Conservation (phyloP, 192 early-diverging fungal species). For the Podila horticola region DNA sequence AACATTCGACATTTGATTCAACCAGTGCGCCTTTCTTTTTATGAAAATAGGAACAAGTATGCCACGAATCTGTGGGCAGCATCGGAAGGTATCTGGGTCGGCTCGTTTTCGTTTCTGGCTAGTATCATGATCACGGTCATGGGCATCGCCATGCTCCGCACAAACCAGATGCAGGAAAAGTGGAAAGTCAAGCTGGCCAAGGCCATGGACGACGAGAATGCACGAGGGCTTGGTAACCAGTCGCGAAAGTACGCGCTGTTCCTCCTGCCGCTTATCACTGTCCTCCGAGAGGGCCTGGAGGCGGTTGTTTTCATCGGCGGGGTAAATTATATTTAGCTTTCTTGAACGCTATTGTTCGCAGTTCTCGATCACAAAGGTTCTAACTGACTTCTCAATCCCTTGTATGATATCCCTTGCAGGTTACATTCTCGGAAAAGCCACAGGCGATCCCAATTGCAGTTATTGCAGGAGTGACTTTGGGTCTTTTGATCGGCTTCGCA, state of each 20-base stretch:
- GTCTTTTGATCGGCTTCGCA: constrained; percentile 73
- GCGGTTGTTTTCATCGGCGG: constrained; percentile 90
- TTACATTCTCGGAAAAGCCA: constrained; percentile 69
- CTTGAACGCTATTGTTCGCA: too few relatives aligned
- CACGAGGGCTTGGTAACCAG: constrained; percentile 16
- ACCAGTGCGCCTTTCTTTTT: too few relatives aligned
- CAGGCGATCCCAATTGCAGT: constrained; percentile 83
- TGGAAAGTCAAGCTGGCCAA: constrained; percentile 73
- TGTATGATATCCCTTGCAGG: constrained; percentile 11
- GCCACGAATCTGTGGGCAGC: constrained; percentile 23
- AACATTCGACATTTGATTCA: too few relatives aligned
- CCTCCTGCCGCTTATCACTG: constrained; percentile 84
- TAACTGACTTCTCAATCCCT: background rate
- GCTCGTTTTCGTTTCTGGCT: constrained; percentile 78
- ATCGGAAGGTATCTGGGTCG: constrained; percentile 72
- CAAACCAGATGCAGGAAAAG: constrained; percentile 79
- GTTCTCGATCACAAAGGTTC: too few relatives aligned
- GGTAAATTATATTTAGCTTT: constrained; percentile 45
- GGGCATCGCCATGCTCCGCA: constrained; percentile 83
- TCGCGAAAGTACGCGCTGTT: constrained; percentile 75
- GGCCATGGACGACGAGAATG: constrained; percentile 57
- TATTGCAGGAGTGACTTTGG: constrained; percentile 73
- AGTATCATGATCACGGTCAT: constrained; percentile 83
- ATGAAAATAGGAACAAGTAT: constrained; percentile 21
- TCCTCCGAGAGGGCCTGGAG: constrained; percentile 89